A percentile compares a stretch with the other conserved stretches of the same genome.
These are phyloP conservation scores for Raphanus sativus DNA, from an alignment of 345 rosid species.

Conservation along the genomic window DNA sequence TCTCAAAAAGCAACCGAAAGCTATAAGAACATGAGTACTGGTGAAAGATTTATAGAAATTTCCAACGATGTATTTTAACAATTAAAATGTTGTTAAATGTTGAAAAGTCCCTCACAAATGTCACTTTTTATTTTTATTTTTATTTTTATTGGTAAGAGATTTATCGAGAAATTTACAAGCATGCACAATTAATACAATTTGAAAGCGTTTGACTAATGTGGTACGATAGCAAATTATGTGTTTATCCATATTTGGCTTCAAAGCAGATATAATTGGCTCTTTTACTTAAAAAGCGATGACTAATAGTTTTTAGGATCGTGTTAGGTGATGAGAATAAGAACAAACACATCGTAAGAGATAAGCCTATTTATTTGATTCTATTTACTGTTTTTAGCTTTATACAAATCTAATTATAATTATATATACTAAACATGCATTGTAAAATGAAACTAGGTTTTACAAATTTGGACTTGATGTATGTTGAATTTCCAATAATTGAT, in stretches of 20 bases:
- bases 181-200: neutral
- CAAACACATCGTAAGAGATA: neutral
- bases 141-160: neutral
- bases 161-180: neutral
- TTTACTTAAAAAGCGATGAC: slow-evolving; percentile 15
- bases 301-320: slow-evolving; percentile 11
- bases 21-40: no score
- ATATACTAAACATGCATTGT: neutral
- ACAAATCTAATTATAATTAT: neutral
- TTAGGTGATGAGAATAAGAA: slow-evolving; percentile 28
- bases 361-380: neutral
- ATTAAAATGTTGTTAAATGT: neutral
- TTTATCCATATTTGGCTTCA: slow-evolving; percentile 18
- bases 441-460: neutral
- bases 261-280: slow-evolving; percentile 14
- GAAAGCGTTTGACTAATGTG: neutral
- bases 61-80: neutral
- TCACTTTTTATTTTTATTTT: neutral
- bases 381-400: neutral
- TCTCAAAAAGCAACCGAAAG: no score
- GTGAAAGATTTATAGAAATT: neutral
- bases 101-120: neutral
- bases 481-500: no score
- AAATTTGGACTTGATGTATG: neutral
- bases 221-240: neutral